Evolutionary conservation across 208 protist species (phyloP).

Genomic region (Acanthamoeba lenticulata): DNA sequence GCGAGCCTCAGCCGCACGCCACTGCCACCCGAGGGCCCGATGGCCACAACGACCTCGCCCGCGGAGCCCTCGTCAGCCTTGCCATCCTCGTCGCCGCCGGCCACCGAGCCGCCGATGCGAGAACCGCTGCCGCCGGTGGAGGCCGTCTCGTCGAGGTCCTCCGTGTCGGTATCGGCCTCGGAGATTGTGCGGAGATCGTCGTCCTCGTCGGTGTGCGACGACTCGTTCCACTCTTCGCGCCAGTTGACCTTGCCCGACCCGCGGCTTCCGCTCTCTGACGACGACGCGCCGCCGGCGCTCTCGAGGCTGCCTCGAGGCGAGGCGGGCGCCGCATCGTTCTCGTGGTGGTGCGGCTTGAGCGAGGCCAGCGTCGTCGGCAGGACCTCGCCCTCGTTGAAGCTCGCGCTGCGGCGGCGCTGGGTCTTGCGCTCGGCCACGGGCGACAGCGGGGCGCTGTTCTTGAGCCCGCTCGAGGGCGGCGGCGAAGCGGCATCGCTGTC

Average conservation of each 20-base stretch:
- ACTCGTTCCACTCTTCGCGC: not conserved
- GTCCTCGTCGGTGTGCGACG: not conserved
- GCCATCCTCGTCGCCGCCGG: not conserved
- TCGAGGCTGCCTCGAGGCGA: not conserved
- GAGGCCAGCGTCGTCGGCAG: not conserved
- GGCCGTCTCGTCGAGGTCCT: not conserved
- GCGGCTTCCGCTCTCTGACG: not conserved
- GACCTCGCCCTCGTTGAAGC: not conserved
- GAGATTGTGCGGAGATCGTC: constrained; percentile 12
- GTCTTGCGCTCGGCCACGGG: not conserved
- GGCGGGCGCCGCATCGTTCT: not conserved
- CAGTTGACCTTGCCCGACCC: not conserved
- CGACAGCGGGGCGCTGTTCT: not conserved
- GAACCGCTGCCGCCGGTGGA: not conserved
- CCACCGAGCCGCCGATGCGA: not conserved
- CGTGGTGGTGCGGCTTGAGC: not conserved
- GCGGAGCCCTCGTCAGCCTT: not conserved
- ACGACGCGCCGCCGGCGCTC: not conserved
- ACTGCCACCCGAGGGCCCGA: not conserved
- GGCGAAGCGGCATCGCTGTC: not conserved
- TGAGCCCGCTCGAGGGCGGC: too few relatives aligned
- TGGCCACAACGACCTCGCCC: not conserved
- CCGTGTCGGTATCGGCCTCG: not conserved
- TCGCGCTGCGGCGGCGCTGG: not conserved
- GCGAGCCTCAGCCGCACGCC: not conserved